phyloP scores from a whole-genome alignment of 305 asterid genomes.

The Salvia sclarea region DNA sequence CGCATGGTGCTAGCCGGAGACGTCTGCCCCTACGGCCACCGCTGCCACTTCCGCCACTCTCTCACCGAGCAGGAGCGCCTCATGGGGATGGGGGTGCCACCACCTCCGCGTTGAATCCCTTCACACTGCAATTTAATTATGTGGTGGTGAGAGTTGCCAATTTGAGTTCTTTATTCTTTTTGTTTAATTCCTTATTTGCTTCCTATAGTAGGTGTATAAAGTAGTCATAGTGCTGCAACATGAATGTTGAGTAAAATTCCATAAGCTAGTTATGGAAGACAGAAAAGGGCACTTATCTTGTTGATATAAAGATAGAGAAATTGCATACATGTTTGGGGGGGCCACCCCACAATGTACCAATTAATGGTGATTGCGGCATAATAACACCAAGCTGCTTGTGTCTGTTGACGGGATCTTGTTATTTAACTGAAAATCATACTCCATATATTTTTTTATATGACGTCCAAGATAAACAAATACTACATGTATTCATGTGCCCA shows the following conservation, averaged over 20 bases:
- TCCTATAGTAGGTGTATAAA: constrained; percentile 17
- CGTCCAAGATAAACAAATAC: too few species aligned
- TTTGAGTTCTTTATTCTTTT: neutral
- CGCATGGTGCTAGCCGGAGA: constrained; percentile 77
- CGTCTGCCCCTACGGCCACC: constrained; percentile 76
- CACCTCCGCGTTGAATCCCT: constrained; percentile 31
- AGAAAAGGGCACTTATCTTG: neutral
- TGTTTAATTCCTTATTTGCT: neutral
- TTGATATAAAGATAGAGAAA: constrained; percentile 3
- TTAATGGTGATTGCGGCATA: neutral
- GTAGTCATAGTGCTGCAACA: constrained; percentile 12
- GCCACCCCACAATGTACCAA: neutral
- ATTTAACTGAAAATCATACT: neutral
- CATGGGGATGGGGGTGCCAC: constrained; percentile 35
- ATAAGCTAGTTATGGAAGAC: neutral
- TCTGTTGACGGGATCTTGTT: neutral
- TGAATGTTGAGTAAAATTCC: constrained; percentile 1
- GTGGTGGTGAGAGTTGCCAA: neutral
- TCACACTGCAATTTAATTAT: neutral
- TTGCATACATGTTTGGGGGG: neutral
- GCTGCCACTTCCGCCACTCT: constrained; percentile 84
- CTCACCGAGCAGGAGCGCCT: constrained; percentile 71
- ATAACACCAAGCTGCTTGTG: neutral
- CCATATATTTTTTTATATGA: neutral
- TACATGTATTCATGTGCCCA: neutral